Evolutionary conservation across 495 filamentous ascomycete species (phyloP).

Genomic region (Annulohypoxylon stygium): DNA sequence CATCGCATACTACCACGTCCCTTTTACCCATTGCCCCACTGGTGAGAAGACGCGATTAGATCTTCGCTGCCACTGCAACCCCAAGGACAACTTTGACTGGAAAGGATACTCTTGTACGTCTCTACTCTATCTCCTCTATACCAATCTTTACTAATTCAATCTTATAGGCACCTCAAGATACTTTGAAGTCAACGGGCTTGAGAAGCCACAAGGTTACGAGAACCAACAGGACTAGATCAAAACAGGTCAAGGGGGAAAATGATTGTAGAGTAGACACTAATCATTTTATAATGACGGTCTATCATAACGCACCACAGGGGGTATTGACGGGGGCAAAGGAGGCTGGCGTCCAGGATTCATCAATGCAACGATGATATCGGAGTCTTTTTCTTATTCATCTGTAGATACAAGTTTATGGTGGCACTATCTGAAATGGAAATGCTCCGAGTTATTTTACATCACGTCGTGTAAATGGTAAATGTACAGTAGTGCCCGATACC

Average conservation of each 20-base stretch:
- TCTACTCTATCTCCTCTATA: background rate
- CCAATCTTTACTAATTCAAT: constrained; percentile 27
- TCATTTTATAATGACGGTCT: constrained; percentile 48
- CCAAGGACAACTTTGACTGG: constrained; percentile 98
- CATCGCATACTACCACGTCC: constrained; percentile 98
- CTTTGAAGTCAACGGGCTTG: constrained; percentile 82
- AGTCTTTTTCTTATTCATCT: constrained; percentile 49
- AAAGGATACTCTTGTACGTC: constrained; percentile 93
- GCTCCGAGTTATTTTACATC: constrained; percentile 28
- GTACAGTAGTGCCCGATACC: constrained; percentile 15
- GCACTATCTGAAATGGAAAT: constrained; percentile 39
- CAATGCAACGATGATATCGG: constrained; percentile 45
- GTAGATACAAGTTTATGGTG: constrained; percentile 51
- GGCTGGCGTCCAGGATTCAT: constrained; percentile 50
- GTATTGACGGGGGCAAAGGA: constrained; percentile 46
- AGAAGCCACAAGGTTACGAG: constrained; percentile 86
- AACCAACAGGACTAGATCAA: constrained; percentile 69
- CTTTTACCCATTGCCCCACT: constrained; percentile 97
- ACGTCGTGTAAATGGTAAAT: constrained; percentile 37
- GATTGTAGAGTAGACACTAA: constrained; percentile 42
- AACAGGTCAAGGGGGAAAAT: constrained; percentile 20
- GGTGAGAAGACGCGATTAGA: constrained; percentile 83
- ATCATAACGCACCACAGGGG: constrained; percentile 42
- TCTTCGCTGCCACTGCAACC: constrained; percentile 92
- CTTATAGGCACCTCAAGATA: constrained; percentile 79